phyloP scores from a whole-genome alignment of 352 stramenopile genomes.

The Nothophytophthora sp. region DNA sequence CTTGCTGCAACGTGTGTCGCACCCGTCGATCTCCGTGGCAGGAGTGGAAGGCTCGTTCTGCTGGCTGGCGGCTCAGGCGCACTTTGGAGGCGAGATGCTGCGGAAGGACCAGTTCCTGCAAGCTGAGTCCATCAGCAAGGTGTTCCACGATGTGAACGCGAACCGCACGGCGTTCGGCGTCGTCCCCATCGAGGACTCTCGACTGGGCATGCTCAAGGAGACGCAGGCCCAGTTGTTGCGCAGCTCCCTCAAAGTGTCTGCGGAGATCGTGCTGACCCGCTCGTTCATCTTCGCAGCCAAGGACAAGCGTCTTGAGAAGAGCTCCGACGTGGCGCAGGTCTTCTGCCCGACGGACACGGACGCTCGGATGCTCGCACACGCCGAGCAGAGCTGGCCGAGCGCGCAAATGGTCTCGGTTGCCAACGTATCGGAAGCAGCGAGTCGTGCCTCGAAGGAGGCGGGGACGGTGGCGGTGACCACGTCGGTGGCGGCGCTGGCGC shows the following conservation, averaged over 20 bases:
- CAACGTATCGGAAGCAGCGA: conserved; percentile 66
- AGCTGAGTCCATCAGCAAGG: conserved; percentile 64
- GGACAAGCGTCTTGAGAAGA: conserved; percentile 43
- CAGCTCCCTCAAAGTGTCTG: conserved; percentile 77
- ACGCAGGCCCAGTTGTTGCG: conserved; percentile 75
- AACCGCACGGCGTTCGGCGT: conserved; percentile 86
- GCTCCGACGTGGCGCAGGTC: conserved; percentile 52
- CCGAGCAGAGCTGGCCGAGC: conserved; percentile 75
- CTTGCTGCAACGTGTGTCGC: conserved; percentile 80
- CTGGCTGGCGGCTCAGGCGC: conserved; percentile 66
- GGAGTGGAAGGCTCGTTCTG: conserved; percentile 75
- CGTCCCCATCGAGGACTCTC: conserved; percentile 87
- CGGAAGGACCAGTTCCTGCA: conserved; percentile 54
- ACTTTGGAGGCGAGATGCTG: conserved; percentile 59
- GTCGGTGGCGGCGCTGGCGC: conserved; percentile 35
- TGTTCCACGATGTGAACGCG: conserved; percentile 78
- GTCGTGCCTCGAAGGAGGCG: conserved; percentile 34
- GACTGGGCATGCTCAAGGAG: conserved; percentile 85
- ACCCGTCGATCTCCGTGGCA: conserved; percentile 74
- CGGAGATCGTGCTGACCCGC: conserved; percentile 70
- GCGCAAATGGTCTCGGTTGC: conserved; percentile 63
- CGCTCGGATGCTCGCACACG: conserved; percentile 47
- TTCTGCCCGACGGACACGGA: conserved; percentile 66
- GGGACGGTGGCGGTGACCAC: conserved; percentile 62
- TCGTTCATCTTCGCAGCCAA: conserved; percentile 73